Percentiles rank a stretch among this genome's conserved stretches.
phyloP scores from a whole-genome alignment of 148 eudicot genomes.

The Spergularia marina region DNA sequence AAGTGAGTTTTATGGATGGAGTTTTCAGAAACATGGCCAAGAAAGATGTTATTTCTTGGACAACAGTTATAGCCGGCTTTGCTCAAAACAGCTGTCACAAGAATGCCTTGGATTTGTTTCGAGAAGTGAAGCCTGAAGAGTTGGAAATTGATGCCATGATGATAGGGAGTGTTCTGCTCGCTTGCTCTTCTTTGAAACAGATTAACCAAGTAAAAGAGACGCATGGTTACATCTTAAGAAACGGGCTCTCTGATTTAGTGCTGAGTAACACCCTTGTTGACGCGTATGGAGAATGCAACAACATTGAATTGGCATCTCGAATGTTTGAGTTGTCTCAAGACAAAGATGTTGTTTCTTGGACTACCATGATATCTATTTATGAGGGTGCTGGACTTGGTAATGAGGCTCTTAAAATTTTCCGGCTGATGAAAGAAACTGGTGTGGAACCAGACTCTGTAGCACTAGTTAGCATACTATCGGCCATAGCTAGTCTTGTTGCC shows the following conservation, averaged over 20 bases:
- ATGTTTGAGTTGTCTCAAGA: slow-evolving; percentile 47
- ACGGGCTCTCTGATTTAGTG: slow-evolving; percentile 50
- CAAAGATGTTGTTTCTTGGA: slow-evolving; percentile 77
- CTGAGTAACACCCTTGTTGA: slow-evolving; percentile 58
- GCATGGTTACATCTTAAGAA: slow-evolving; percentile 58
- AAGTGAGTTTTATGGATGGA: slow-evolving; percentile 43
- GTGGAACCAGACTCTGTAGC: slow-evolving; percentile 64
- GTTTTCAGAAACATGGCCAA: slow-evolving; percentile 47
- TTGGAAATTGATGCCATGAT: slow-evolving; percentile 53
- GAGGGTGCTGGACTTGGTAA: slow-evolving; percentile 54
- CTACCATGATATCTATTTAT: slow-evolving; percentile 71
- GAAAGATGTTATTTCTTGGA: slow-evolving; percentile 78
- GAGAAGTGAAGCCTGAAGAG: slow-evolving; percentile 41
- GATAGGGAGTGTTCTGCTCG: slow-evolving; percentile 68
- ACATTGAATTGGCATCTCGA: slow-evolving; percentile 44
- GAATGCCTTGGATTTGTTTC: slow-evolving; percentile 57
- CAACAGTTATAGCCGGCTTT: slow-evolving; percentile 63
- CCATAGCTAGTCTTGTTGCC: slow-evolving; percentile 62
- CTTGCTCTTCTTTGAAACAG: slow-evolving; percentile 59
- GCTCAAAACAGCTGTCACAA: slow-evolving; percentile 44
- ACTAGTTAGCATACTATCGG: slow-evolving; percentile 57
- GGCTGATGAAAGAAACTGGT: slow-evolving; percentile 37
- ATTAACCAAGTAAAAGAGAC: slow-evolving; percentile 65
- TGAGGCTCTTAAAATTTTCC: slow-evolving; percentile 65
- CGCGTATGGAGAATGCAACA: slow-evolving; percentile 65